Percentiles rank a stretch among this genome's conserved stretches.
phyloP scores from a whole-genome alignment of 2,329 filamentous ascomycete genomes.

The Hypoxylon sp. region DNA sequence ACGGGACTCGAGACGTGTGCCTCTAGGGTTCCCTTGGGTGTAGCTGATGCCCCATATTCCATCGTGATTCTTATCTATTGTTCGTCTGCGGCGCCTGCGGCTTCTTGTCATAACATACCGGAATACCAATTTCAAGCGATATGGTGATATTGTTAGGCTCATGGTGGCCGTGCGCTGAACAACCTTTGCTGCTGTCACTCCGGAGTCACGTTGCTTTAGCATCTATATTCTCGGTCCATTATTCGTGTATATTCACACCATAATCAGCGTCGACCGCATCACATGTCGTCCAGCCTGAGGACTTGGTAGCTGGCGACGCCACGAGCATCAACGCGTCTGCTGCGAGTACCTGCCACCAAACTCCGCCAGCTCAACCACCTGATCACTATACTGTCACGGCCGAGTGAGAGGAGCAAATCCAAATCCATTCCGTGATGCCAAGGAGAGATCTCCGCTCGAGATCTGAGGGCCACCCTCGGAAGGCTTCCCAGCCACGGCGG shows the following conservation, averaged over 20 bases:
- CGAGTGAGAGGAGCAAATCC: conserved; percentile 18
- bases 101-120: conserved; percentile 4
- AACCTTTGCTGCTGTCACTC: conserved; percentile 3
- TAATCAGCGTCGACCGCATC: not conserved
- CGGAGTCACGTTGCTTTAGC: conserved; percentile 6
- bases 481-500: conserved; percentile 23
- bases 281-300: not conserved
- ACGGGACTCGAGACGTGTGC: conserved; percentile 7
- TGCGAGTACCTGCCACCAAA: not conserved
- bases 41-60: conserved; percentile 1
- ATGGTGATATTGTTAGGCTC: conserved; percentile 15
- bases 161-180: conserved; percentile 10
- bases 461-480: conserved; percentile 27
- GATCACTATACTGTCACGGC: not conserved
- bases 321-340: not conserved
- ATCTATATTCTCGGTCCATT: conserved; percentile 15
- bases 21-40: conserved; percentile 7
- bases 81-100: conserved; percentile 4
- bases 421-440: conserved; percentile 30
- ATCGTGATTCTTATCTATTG: conserved; percentile 15
- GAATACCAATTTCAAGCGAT: conserved; percentile 12
- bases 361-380: conserved; percentile 3
- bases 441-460: conserved; percentile 32
- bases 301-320: not conserved
- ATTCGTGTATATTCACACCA: conserved; percentile 19